phyloP scores from a whole-genome alignment of 139 green algal species.

The Micractinium conductrix region DNA sequence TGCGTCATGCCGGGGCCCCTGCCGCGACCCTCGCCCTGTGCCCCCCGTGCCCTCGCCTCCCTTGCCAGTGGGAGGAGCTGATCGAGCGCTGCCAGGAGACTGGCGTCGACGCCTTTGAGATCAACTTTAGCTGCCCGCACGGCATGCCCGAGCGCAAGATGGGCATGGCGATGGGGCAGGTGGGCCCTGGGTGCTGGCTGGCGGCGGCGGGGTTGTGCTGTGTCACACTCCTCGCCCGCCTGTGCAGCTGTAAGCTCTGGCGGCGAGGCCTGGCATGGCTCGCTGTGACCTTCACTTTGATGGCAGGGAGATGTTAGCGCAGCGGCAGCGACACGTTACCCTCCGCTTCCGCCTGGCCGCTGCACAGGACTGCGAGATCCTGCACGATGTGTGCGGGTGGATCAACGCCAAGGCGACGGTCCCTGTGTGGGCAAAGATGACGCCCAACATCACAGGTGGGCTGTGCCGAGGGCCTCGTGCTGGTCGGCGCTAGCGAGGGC shows the following conservation, averaged over 20 bases:
- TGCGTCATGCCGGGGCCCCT: too few species aligned
- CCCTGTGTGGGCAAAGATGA: constrained; percentile 99
- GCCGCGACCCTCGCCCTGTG: not conserved
- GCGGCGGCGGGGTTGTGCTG: too few species aligned
- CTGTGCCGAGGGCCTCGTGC: constrained; percentile 79
- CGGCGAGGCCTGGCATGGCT: too few species aligned
- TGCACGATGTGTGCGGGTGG: constrained; percentile 90
- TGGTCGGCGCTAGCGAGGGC: too few species aligned
- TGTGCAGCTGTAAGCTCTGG: too few species aligned
- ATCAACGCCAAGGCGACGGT: constrained; percentile 84
- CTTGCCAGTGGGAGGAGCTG: constrained; percentile 91
- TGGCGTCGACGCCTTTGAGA: constrained; percentile 95
- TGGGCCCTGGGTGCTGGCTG: too few species aligned
- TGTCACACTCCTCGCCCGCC: too few species aligned
- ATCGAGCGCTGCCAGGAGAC: constrained; percentile 87
- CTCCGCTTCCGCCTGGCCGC: too few species aligned
- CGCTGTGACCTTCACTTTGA: too few species aligned
- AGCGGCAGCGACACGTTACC: too few species aligned
- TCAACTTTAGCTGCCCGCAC: constrained; percentile 97
- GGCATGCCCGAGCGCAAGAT: constrained; percentile 94
- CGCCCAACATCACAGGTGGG: constrained; percentile 92
- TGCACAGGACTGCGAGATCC: constrained; percentile 64
- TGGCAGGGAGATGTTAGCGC: too few species aligned
- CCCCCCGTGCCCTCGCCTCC: not conserved
- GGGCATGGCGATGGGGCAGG: constrained; percentile 73